These are phyloP conservation scores for Cutaneotrichosporon sp. DNA, from an alignment of 1,284 basidiomycete species.

Conservation along the genomic window DNA sequence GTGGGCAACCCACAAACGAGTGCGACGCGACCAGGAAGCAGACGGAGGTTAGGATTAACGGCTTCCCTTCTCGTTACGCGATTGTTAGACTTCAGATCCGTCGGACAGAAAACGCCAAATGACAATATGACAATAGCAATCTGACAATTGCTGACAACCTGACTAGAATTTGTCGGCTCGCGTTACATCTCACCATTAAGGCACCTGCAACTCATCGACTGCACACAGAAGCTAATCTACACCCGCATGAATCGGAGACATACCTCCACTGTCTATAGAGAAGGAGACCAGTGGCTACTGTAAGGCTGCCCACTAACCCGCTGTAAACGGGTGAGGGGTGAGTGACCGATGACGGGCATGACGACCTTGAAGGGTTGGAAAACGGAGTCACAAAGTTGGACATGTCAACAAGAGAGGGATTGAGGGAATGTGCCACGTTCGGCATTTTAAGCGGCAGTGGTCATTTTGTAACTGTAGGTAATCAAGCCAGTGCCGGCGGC, in stretches of 20 bases:
- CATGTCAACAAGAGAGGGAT: background rate
- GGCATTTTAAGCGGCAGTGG: conserved; percentile 4
- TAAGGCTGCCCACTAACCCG: background rate
- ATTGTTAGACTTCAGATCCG: no score
- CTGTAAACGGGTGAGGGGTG: background rate
- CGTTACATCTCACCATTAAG: no score
- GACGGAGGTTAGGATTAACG: no score
- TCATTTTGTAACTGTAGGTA: no score
- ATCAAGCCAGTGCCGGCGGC: background rate
- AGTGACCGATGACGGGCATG: no score
- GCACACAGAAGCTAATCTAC: background rate
- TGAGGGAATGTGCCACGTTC: background rate
- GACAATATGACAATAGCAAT: no score
- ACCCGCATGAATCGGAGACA: background rate
- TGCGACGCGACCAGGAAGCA: no score
- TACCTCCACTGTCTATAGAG: background rate
- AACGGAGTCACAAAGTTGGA: background rate
- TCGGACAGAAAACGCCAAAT: no score
- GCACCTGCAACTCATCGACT: background rate
- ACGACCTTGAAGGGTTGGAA: background rate
- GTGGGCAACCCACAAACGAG: no score
- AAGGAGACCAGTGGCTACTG: background rate
- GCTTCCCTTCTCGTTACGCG: no score
- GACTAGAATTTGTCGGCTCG: no score
- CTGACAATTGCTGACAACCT: no score